A percentile compares a stretch with the other conserved stretches of the same genome.
Evolutionary conservation across 192 early-diverging fungal genomes (phyloP).

Genomic region (Coemansia sp.): DNA sequence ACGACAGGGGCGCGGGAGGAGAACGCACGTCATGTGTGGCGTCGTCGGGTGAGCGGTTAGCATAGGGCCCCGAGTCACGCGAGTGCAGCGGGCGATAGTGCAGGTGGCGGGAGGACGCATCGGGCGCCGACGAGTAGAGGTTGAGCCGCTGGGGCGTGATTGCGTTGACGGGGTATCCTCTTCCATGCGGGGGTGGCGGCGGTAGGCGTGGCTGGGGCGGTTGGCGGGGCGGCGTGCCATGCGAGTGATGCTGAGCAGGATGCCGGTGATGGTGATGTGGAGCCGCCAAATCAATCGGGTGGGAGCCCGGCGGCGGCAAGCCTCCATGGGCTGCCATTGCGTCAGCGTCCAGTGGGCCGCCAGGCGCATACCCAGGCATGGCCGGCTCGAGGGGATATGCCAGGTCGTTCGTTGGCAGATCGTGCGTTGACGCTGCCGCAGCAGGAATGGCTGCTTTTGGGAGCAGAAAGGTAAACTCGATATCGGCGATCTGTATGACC

Average conservation of each 20-base stretch:
- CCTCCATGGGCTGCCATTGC: neutral
- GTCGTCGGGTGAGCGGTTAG: neutral
- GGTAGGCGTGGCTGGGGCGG: neutral
- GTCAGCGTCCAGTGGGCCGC: constrained; percentile 5
- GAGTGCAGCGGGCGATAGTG: constrained; percentile 11
- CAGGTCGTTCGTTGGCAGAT: constrained; percentile 1
- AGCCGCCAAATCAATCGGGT: constrained; percentile 1
- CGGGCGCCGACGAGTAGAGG: constrained; percentile 28
- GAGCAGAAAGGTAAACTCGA: constrained; percentile 76
- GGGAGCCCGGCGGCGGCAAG: neutral
- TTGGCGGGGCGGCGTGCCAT: constrained; percentile 2
- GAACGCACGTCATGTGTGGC: constrained; percentile 3
- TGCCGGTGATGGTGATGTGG: constrained; percentile 2
- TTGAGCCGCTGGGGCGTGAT: constrained; percentile 53
- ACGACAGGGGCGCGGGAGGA: constrained; percentile 39
- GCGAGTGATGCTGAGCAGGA: constrained; percentile 8
- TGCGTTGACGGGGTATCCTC: constrained; percentile 36
- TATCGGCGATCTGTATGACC: constrained; percentile 82
- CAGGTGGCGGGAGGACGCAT: constrained; percentile 6
- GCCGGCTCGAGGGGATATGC: constrained; percentile 7
- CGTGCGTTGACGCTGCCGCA: constrained; percentile 3
- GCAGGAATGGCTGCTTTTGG: constrained; percentile 52
- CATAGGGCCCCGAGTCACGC: constrained; percentile 5
- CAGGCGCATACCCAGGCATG: constrained; percentile 2
- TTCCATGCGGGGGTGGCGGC: constrained; percentile 9